A percentile compares a stretch with the other conserved stretches of the same genome.
Evolutionary conservation across 2,329 filamentous ascomycete genomes (phyloP).

Genomic region (Scytalidium sp.): DNA sequence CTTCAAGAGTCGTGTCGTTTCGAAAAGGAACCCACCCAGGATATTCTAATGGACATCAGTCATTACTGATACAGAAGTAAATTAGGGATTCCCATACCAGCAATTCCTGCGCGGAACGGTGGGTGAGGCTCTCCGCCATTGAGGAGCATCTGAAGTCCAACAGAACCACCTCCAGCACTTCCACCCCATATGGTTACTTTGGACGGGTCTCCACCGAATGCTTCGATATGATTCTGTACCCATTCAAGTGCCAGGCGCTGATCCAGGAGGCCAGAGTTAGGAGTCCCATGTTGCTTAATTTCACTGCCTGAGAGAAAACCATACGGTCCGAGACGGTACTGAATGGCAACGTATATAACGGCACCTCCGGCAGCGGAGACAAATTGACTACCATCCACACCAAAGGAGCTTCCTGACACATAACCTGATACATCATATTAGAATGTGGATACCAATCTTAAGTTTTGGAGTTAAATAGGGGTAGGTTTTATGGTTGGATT

Average conservation of each 20-base stretch:
- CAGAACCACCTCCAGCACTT: conserved; percentile 49
- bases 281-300: conserved; percentile 32
- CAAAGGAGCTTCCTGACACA: background rate
- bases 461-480: background rate
- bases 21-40: conserved; percentile 4
- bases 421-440: background rate
- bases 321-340: conserved; percentile 46
- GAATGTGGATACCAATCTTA: background rate
- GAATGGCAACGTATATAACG: conserved; percentile 34
- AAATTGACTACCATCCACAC: conserved; percentile 34
- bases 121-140: conserved; percentile 8
- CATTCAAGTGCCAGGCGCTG: conserved; percentile 50
- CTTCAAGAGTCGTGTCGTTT: background rate
- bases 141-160: conserved; percentile 41
- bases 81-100: background rate
- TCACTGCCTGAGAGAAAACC: conserved; percentile 46
- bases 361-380: background rate
- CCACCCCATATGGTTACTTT: conserved; percentile 54
- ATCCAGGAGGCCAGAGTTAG: conserved; percentile 53
- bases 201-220: conserved; percentile 50
- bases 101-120: background rate
- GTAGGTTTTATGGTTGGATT: too few species aligned
- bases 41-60: conserved; percentile 1
- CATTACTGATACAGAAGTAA: background rate
- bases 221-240: conserved; percentile 47